These are phyloP conservation scores for Athelia sp. DNA, from an alignment of 1,284 basidiomycete genomes.

Conservation along the genomic window DNA sequence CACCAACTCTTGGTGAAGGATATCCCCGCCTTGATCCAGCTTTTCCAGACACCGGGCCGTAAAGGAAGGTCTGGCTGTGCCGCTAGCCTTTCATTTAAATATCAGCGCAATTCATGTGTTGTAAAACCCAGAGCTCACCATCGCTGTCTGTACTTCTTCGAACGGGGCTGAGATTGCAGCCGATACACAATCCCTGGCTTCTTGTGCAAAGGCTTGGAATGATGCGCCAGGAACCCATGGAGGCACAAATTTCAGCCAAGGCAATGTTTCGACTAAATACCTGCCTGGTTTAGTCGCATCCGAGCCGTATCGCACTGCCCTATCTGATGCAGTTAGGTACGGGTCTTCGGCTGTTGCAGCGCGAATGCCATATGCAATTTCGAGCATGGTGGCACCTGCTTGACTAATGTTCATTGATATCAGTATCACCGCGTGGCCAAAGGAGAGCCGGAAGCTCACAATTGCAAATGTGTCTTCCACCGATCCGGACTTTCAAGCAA, in stretches of 20 bases:
- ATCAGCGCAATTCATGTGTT: too few relatives aligned
- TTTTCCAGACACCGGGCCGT: neutral
- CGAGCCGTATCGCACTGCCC: slow-evolving; percentile 17
- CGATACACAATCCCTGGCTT: slow-evolving; percentile 10
- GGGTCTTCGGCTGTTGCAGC: slow-evolving; percentile 21
- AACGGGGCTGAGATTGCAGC: slow-evolving; percentile 18
- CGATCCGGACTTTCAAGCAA: too few relatives aligned
- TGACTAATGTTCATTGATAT: neutral
- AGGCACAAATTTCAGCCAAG: slow-evolving; percentile 3
- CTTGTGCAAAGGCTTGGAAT: slow-evolving; percentile 22
- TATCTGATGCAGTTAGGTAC: slow-evolving; percentile 20
- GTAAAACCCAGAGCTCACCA: too few relatives aligned
- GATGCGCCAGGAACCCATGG: slow-evolving; percentile 26
- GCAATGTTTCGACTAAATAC: slow-evolving; percentile 21
- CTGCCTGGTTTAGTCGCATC: slow-evolving; percentile 21
- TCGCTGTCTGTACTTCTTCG: slow-evolving; percentile 8
- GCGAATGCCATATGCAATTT: slow-evolving; percentile 7
- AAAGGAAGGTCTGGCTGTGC: neutral
- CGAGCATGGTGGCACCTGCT: neutral
- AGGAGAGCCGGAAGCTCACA: too few relatives aligned
- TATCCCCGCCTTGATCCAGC: neutral
- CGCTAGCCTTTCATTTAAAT: neutral
- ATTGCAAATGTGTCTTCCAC: too few relatives aligned
- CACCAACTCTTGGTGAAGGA: neutral
- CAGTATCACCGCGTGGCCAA: too few relatives aligned